These are phyloP conservation scores for Metschnikowia matae DNA, from an alignment of 805 yeast genomes.

Conservation along the genomic window DNA sequence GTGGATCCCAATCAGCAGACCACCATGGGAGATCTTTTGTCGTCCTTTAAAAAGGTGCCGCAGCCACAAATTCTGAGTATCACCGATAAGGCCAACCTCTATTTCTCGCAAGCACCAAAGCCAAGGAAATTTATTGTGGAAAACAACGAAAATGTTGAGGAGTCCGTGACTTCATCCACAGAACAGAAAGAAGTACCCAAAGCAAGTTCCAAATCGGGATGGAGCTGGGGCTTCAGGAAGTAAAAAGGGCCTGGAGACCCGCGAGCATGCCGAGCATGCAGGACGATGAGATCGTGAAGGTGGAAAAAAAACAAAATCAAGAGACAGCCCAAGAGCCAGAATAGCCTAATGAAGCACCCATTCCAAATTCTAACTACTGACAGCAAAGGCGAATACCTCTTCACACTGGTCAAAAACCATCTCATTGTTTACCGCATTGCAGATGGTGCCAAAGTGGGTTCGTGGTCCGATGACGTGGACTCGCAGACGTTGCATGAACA, in stretches of 20 bases:
- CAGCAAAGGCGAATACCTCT: constrained; percentile 44
- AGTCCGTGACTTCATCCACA: background rate
- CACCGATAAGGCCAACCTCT: constrained; percentile 12
- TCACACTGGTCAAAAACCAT: constrained; percentile 54
- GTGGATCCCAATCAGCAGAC: constrained; percentile 8
- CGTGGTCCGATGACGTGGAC: constrained; percentile 62
- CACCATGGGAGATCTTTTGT: constrained; percentile 14
- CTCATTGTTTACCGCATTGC: constrained; percentile 48
- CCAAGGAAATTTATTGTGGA: constrained; percentile 17
- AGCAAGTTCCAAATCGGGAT: constrained; percentile 6
- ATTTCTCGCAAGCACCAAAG: constrained; percentile 14
- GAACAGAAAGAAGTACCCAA: constrained; percentile 4
- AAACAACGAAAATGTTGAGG: background rate
- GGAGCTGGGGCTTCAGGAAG: constrained; percentile 18
- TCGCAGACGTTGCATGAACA: constrained; percentile 47
- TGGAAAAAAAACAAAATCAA: constrained; percentile 5
- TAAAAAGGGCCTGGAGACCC: background rate
- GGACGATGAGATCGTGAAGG: constrained; percentile 8
- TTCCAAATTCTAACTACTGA: constrained; percentile 54
- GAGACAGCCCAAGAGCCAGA: background rate
- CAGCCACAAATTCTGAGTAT: constrained; percentile 4
- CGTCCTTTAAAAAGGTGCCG: constrained; percentile 15
- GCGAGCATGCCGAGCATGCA: constrained; percentile 7
- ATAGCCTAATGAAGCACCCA: constrained; percentile 57
- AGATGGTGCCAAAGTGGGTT: constrained; percentile 44